Base-by-base conservation (phyloP, 352 stramenopile species). In the Phytophthora kernoviae region DNA sequence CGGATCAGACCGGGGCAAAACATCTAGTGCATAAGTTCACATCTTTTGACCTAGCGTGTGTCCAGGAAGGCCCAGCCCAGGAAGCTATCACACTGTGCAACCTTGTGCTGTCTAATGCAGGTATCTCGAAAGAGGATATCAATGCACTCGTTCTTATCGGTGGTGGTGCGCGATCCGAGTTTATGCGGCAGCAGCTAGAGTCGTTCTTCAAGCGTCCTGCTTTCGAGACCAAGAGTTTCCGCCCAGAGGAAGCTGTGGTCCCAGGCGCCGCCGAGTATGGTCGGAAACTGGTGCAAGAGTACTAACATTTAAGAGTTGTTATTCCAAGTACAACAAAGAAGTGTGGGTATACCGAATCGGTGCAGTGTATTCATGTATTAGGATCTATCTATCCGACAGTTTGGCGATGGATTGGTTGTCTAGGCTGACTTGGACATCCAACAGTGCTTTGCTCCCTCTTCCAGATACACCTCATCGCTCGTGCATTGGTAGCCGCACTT, bases 11-110 rank as follows among this genome's bases (percentile, higher is more conserved):
- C 0, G 83, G 83, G 2, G 83, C 79, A 36, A 91, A 90, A 50
- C 83, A 93, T 48, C 66, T 91, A 21, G 74, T 90, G 15, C 83
- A 90, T 36, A 83, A 74, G 49, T 36, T 93, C 4, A 79, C 81
- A 9, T 62, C 70, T 5, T 87, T 81, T 27, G 75, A 89, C 33
- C 61, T 93, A 14, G 54, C 52, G 2, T 75, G 73, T 7, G 62
- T 82, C 37, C 76, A 79, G 14, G 77, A 88, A 49, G 30, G 39
- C 5, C 68, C 77, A 14, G 59, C 78, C 4, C 56, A 54, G 2
- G 53, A 79, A 10, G 76, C 70, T 0, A 62, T 60, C 1, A 50
- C 46, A 17, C 58, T 93, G 0, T 88, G 77, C 46, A 60, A 69
- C 6, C 40, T 59, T 17, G 64, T 32, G 30, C 66, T 93, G 12